Base-by-base conservation (phyloP, 768 basidiomycete species). In the Mrakia frigida region DNA sequence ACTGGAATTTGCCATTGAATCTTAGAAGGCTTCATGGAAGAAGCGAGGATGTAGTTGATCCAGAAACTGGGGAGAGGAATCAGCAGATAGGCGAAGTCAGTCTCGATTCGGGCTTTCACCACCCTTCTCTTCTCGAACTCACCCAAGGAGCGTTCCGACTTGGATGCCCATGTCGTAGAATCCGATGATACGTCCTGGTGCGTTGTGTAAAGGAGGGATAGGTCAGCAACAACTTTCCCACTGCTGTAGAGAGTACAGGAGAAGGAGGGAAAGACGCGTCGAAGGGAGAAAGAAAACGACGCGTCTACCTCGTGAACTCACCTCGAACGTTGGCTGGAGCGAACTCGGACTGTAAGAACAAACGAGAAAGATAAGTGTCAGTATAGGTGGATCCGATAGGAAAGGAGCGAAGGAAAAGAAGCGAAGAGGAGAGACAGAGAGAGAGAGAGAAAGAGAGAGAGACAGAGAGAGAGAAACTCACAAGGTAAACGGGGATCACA, bases 121-220 rank as follows among this genome's bases (percentile, higher is more conserved):
- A n/a, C n/a, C n/a, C n/a, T n/a, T n/a, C n/a, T 46, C 43, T 7
- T 46, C 43, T 18, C 43, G 16, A 50, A 18, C 46, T 50, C 46
- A 50, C 46, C 46, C 46, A 1, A 50, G 18, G 46, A 87, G 82
- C n/a, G 84, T 85, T 50, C 87, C 87, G 59, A 85, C 81, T 80
- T 87, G 87, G 82, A 85, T 86, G 50, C 84, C 84, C n/a, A 87
- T 79, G 74, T 88, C 87, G 80, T 86, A 87, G 70, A 86, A 79
- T 25, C 87, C 87, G 70, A 86, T 85, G 31, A 87, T 81, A 50
- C 85, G 83, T 37, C 87, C 87, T n/a, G 18, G 43, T 13, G n/a
- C n/a, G n/a, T n/a, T n/a, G n/a, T n/a, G n/a, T n/a, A n/a, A n/a
- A 50, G 46, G 21, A 50, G 18, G 2, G 46, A 21, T 16, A 21